These are phyloP conservation scores for Neofusicoccum parvum DNA, from an alignment of 2,329 filamentous ascomycete genomes.

Conservation along the genomic window DNA sequence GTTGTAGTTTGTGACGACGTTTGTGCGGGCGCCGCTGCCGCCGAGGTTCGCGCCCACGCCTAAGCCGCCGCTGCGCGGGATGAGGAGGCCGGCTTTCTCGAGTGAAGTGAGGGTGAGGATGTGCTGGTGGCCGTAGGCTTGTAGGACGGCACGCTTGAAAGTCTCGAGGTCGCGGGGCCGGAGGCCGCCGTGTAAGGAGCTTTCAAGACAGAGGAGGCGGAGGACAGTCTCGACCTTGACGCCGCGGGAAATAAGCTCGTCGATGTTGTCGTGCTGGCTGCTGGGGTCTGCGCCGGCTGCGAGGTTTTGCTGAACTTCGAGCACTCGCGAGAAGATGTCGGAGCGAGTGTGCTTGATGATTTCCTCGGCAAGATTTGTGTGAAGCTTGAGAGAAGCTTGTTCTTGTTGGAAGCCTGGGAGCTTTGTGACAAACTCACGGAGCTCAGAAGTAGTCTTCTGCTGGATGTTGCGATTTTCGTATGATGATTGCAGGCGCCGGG, in stretches of 20 bases:
- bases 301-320: constrained; percentile 95
- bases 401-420: constrained; percentile 90
- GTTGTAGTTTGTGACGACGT: constrained; percentile 66
- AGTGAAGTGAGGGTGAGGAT: constrained; percentile 84
- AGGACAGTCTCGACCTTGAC: constrained; percentile 80
- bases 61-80: constrained; percentile 53
- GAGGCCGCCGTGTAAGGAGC: constrained; percentile 84
- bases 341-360: constrained; percentile 91
- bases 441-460: constrained; percentile 84
- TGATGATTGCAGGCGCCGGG: constrained; percentile 80
- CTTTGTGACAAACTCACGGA: constrained; percentile 94
- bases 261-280: constrained; percentile 85
- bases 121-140: constrained; percentile 95
- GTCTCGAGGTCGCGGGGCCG: constrained; percentile 85
- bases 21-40: constrained; percentile 44
- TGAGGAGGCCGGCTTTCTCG: constrained; percentile 85
- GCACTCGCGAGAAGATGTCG: constrained; percentile 81
- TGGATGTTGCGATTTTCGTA: constrained; percentile 81
- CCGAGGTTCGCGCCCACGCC: constrained; percentile 48
- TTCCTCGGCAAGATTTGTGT: constrained; percentile 90
- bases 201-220: constrained; percentile 86
- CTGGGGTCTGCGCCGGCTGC: constrained; percentile 87
- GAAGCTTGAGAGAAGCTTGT: constrained; percentile 87
- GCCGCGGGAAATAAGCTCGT: constrained; percentile 90
- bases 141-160: constrained; percentile 83